These are phyloP conservation scores for Amyloporia xantha DNA, from an alignment of 768 basidiomycete species.

Conservation along the genomic window DNA sequence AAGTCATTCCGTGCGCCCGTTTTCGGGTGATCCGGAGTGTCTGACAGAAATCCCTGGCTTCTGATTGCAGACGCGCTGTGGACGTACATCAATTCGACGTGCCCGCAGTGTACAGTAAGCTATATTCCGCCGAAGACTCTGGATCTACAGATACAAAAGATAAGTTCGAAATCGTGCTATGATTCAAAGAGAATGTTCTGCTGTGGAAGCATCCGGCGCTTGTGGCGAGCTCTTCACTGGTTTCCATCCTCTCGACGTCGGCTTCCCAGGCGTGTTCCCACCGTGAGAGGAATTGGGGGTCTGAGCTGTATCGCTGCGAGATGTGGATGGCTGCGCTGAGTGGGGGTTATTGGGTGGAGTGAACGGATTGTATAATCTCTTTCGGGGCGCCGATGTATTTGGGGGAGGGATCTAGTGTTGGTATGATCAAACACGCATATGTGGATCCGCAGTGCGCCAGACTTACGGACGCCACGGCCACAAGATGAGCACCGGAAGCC, in stretches of 20 bases:
- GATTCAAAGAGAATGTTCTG: background rate
- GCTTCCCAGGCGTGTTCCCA: conserved; percentile 14
- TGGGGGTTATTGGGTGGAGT: conserved; percentile 1
- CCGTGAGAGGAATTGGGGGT: conserved; percentile 12
- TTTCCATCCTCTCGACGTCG: conserved; percentile 15
- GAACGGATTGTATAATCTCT: conserved; percentile 18
- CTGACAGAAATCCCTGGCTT: too few relatives aligned
- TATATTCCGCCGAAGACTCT: too few relatives aligned
- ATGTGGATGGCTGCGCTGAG: conserved; percentile 6
- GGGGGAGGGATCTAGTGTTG: conserved; percentile 24
- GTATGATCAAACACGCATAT: background rate
- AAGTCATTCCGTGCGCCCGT: too few relatives aligned
- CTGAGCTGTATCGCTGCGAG: conserved; percentile 7
- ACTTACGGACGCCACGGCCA: conserved; percentile 45
- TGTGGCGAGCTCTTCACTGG: conserved; percentile 9
- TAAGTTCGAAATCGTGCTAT: too few relatives aligned
- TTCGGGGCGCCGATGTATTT: conserved; percentile 11
- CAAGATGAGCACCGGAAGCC: conserved; percentile 39
- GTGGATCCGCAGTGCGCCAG: background rate
- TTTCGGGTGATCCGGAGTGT: too few relatives aligned
- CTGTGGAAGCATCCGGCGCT: background rate
- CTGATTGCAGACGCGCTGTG: too few relatives aligned
- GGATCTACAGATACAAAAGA: too few relatives aligned
- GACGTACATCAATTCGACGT: too few relatives aligned
- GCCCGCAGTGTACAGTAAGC: too few relatives aligned